Conservation (phyloP, 2,329 filamentous ascomycete species). For the Fusarium sp. region DNA sequence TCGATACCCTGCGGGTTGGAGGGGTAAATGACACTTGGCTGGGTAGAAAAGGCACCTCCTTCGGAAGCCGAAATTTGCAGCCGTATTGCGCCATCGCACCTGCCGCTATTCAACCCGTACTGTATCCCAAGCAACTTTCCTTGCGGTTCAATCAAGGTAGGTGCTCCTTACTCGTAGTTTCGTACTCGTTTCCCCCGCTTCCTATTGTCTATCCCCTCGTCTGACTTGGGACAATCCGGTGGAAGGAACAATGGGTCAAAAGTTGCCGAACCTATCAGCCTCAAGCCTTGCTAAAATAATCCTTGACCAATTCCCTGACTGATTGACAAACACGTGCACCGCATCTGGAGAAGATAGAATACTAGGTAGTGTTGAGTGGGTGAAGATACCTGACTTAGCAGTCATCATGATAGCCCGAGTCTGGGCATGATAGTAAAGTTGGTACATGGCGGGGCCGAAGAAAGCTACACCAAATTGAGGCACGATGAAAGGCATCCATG, state of each 20-base stretch:
- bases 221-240: slow-evolving; percentile 20
- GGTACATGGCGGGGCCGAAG: slow-evolving; percentile 34
- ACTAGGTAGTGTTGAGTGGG: slow-evolving; percentile 13
- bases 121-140: background rate
- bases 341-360: slow-evolving; percentile 24
- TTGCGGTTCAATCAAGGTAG: background rate
- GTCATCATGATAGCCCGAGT: slow-evolving; percentile 27
- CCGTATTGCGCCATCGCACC: slow-evolving; percentile 45
- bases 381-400: slow-evolving; percentile 3
- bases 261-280: slow-evolving; percentile 40
- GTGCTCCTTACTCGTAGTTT: slow-evolving; percentile 20
- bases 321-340: slow-evolving; percentile 44
- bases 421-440: slow-evolving; percentile 28
- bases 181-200: slow-evolving; percentile 32
- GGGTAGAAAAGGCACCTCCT: slow-evolving; percentile 26
- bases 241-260: slow-evolving; percentile 21
- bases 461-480: background rate
- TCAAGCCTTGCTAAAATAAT: slow-evolving; percentile 12
- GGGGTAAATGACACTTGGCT: slow-evolving; percentile 40
- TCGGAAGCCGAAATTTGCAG: slow-evolving; percentile 29
- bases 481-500: background rate
- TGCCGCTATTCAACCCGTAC: slow-evolving; percentile 14
- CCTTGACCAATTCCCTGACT: slow-evolving; percentile 45
- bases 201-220: slow-evolving; percentile 13
- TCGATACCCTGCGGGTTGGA: slow-evolving; percentile 30